These are phyloP conservation scores for Acanthamoeba triangularis DNA, from an alignment of 208 protist species.

Conservation along the genomic window DNA sequence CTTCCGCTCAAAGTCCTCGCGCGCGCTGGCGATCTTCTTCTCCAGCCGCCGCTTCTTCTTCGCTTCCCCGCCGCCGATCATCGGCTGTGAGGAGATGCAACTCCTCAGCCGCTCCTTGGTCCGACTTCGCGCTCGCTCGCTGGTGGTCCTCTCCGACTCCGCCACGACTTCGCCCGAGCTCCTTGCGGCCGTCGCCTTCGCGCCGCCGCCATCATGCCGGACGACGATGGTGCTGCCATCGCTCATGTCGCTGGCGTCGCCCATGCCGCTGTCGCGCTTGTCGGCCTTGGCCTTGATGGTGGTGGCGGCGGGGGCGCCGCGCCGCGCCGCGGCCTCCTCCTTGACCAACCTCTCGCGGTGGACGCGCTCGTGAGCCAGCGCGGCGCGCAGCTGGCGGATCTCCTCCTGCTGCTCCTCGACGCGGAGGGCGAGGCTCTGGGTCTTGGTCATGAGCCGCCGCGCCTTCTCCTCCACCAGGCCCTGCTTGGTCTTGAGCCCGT, in stretches of 20 bases:
- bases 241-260: not conserved
- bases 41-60: not conserved
- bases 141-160: not conserved
- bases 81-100: not conserved
- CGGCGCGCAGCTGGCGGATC: not conserved
- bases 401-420: constrained; percentile 3
- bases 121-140: not conserved
- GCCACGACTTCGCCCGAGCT: too few relatives aligned
- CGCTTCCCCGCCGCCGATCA: too few relatives aligned
- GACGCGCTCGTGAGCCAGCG: not conserved
- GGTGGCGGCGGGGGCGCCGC: not conserved
- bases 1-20: constrained; percentile 9
- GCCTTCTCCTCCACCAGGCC: not conserved
- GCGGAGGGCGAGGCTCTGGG: not conserved
- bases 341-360: not conserved
- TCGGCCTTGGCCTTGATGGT: not conserved
- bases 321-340: not conserved
- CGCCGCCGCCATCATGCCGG: not conserved
- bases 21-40: not conserved
- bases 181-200: not conserved
- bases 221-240: not conserved
- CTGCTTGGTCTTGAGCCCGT: not conserved
- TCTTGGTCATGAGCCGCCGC: not conserved
- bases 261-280: not conserved
- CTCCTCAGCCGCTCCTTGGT: not conserved